Percentiles rank a stretch among this genome's conserved stretches.
phyloP scores from a whole-genome alignment of 805 yeast genomes.

The Teunomyces barrocoloradensis region DNA sequence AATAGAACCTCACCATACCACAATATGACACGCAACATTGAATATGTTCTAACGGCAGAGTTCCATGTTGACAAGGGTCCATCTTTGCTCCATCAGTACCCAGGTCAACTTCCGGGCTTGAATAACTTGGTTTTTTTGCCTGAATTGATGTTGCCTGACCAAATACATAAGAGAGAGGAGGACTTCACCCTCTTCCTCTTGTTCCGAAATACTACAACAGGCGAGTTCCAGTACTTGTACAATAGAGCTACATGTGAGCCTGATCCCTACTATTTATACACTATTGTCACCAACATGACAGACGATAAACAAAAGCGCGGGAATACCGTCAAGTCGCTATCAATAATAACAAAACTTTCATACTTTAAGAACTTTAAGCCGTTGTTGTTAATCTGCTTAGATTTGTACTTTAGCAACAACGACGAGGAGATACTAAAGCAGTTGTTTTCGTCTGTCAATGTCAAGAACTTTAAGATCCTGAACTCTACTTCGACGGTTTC shows the following conservation, averaged over 20 bases:
- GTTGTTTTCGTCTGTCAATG: conserved; percentile 32
- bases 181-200: conserved; percentile 58
- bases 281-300: conserved; percentile 50
- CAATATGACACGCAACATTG: conserved; percentile 35
- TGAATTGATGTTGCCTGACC: conserved; percentile 62
- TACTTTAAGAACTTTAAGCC: conserved; percentile 61
- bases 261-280: conserved; percentile 52
- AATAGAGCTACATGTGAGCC: conserved; percentile 31
- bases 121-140: conserved; percentile 41
- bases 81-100: conserved; percentile 57
- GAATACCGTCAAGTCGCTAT: conserved; percentile 55
- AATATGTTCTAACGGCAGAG: conserved; percentile 66
- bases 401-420: conserved; percentile 36
- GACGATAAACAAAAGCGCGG: conserved; percentile 52
- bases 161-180: conserved; percentile 54
- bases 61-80: conserved; percentile 81
- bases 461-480: conserved; percentile 25
- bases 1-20: background rate
- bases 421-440: conserved; percentile 20
- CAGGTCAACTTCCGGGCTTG: conserved; percentile 39
- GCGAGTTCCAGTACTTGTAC: conserved; percentile 38
- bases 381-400: conserved; percentile 51
- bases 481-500: conserved; percentile 17
- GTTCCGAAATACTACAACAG: conserved; percentile 40
- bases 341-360: conserved; percentile 52